Percentiles rank a stretch among this genome's conserved stretches.
These are phyloP conservation scores for Ceratocystis huliohia DNA, from an alignment of 2,329 filamentous ascomycete species.

Conservation along the genomic window DNA sequence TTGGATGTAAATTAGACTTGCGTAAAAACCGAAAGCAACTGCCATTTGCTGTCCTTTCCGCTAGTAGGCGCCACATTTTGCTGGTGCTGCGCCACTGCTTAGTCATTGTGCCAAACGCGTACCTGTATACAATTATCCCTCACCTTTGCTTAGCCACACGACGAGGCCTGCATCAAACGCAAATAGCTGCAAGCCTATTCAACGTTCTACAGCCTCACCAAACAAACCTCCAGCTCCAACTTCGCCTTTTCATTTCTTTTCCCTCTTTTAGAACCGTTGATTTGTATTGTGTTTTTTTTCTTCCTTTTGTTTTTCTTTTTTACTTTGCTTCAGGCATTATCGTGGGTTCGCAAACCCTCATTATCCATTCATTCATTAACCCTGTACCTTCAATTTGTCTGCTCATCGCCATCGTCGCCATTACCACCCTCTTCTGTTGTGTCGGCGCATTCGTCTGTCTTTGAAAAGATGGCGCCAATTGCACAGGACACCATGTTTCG, in stretches of 20 bases:
- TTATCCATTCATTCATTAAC: slow-evolving; percentile 9
- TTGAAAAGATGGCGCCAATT: slow-evolving; percentile 43
- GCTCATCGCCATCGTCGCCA: neutral
- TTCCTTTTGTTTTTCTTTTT: neutral
- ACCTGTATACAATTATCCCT: neutral
- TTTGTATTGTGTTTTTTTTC: slow-evolving; percentile 4
- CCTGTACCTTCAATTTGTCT: neutral
- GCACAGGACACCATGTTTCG: slow-evolving; percentile 91
- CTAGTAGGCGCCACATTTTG: neutral
- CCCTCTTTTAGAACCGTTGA: slow-evolving; percentile 7
- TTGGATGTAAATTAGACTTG: neutral
- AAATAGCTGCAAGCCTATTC: slow-evolving; percentile 1
- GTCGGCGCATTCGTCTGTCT: slow-evolving; percentile 3
- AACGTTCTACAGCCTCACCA: neutral
- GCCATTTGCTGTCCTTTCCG: neutral
- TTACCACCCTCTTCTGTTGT: neutral
- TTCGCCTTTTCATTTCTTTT: slow-evolving; percentile 7
- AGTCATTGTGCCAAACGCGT: slow-evolving; percentile 2
- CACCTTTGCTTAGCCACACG: slow-evolving; percentile 4
- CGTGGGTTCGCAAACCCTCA: slow-evolving; percentile 2
- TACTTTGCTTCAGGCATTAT: slow-evolving; percentile 3
- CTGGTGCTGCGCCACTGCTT: slow-evolving; percentile 3
- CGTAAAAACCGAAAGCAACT: neutral
- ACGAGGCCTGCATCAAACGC: slow-evolving; percentile 1
- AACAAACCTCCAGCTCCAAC: neutral